Percentiles rank a stretch among this genome's conserved stretches.
These are phyloP conservation scores for Nicotiana otophora DNA, from an alignment of 257 asterid genomes.

Conservation along the genomic window DNA sequence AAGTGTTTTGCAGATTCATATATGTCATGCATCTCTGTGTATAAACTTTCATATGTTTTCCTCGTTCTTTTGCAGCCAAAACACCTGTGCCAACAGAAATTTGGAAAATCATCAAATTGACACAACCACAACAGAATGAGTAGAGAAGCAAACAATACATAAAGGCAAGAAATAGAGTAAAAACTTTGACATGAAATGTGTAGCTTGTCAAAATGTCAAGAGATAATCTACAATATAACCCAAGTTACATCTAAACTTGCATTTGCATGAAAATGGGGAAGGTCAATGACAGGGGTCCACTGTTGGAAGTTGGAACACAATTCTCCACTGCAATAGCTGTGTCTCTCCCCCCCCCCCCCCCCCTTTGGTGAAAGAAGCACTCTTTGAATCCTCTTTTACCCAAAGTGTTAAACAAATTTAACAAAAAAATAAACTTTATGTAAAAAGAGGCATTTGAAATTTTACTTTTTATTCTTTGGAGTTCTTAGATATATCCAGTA, in stretches of 20 bases:
- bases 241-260: neutral
- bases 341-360: no score
- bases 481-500: neutral
- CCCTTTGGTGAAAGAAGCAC: neutral
- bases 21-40: conserved; percentile 35
- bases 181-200: neutral
- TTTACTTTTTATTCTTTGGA: neutral
- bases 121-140: conserved; percentile 26
- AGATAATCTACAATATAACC: conserved; percentile 1
- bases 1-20: conserved; percentile 22
- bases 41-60: conserved; percentile 25
- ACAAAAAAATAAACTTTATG: neutral
- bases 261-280: neutral
- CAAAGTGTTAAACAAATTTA: neutral
- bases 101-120: conserved; percentile 35
- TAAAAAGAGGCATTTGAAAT: neutral
- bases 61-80: conserved; percentile 35
- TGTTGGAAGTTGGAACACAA: conserved; percentile 3
- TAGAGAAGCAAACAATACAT: conserved; percentile 1
- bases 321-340: neutral
- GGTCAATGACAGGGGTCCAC: neutral
- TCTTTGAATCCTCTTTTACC: neutral
- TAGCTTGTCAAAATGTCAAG: conserved; percentile 2
- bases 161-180: neutral
- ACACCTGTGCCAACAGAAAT: conserved; percentile 31